A percentile compares a stretch with the other conserved stretches of the same genome.
phyloP scores from a whole-genome alignment of 2,329 filamentous ascomycete genomes.

The Ophiostoma novo-ulmi region DNA sequence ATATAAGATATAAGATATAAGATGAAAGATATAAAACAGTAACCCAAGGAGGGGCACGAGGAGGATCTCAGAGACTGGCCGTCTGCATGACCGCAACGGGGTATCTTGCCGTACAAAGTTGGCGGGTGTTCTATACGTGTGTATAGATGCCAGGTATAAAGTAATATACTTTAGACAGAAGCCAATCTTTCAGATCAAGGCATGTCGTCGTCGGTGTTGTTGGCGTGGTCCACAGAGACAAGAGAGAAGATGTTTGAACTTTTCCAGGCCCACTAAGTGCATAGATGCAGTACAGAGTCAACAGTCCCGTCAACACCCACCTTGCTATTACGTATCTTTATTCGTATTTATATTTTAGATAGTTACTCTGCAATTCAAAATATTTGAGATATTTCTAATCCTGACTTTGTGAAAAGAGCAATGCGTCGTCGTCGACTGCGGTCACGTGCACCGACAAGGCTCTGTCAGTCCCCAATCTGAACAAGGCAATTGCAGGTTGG shows the following conservation, averaged over 20 bases:
- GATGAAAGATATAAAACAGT: slow-evolving; percentile 5
- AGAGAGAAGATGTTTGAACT: not conserved
- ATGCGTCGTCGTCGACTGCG: not conserved
- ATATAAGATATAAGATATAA: not conserved
- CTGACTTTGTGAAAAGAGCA: too few relatives aligned
- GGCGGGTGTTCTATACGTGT: too few relatives aligned
- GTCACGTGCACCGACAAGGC: slow-evolving; percentile 8
- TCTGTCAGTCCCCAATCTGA: not conserved
- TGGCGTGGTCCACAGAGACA: slow-evolving; percentile 1
- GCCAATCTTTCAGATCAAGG: not conserved
- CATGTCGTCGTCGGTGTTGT: not conserved
- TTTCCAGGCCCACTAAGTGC: slow-evolving; percentile 2
- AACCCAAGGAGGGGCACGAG: slow-evolving; percentile 15
- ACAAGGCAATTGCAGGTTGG: not conserved
- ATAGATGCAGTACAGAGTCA: not conserved
- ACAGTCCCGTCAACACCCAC: not conserved
- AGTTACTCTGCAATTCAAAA: too few relatives aligned
- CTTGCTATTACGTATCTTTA: too few relatives aligned
- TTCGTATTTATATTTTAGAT: not conserved
- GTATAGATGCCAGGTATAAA: not conserved
- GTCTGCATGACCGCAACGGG: slow-evolving; percentile 14
- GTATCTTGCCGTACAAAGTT: slow-evolving; percentile 10
- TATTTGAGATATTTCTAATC: too few relatives aligned
- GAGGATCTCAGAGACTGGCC: not conserved
- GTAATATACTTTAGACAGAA: not conserved